Base-by-base conservation (phyloP, 805 yeast species). In the Ogataea parapolymorpha region DNA sequence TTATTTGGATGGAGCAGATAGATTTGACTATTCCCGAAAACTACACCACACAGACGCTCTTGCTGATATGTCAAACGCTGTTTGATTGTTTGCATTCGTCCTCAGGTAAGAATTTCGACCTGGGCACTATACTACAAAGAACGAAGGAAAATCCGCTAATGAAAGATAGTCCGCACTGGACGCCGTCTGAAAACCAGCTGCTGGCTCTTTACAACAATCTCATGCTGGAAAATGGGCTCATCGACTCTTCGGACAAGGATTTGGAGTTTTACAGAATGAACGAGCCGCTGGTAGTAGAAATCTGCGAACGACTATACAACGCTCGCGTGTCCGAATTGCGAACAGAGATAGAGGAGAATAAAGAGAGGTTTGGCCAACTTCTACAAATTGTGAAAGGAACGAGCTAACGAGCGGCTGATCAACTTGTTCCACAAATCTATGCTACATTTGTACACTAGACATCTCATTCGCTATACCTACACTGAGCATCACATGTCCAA, bases 61-160 rank as follows among this genome's bases (percentile, higher is more conserved):
- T 63, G 23, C 54, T 63, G 9, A 46, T 63, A 3, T 51, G 58
- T n/a, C 67, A 63, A 43, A 38, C 50, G 17, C 42, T 62, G 5
- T 53, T 58, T 32, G 64, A 51, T 6, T 30, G 44, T 9, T 20
- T 50, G 14, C 45, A 25, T 35, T 46, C 32, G 26, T 50, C 29
- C 20, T 50, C 45, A 23, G 32, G 37, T 5, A 39, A 41, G 43
- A 46, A 46, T 20, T 38, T 46, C 14, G 41, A 42, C 17, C 31
- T 45, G 26, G 34, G 46, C 3, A 32, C 41, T 11, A 42, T 62
- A 6, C 20, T 48, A 13, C 16, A 33, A 6, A 42, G 37, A 32
- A 44, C 61, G 29, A 45, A 40, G 6, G 29, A 37, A 1, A 66
- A 63, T 43, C 59, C 63, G 10, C 32, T 62, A 24, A 48, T 59